Conservation (phyloP, 1,284 basidiomycete species). For the Melanopsichium pennsylvanicum region DNA sequence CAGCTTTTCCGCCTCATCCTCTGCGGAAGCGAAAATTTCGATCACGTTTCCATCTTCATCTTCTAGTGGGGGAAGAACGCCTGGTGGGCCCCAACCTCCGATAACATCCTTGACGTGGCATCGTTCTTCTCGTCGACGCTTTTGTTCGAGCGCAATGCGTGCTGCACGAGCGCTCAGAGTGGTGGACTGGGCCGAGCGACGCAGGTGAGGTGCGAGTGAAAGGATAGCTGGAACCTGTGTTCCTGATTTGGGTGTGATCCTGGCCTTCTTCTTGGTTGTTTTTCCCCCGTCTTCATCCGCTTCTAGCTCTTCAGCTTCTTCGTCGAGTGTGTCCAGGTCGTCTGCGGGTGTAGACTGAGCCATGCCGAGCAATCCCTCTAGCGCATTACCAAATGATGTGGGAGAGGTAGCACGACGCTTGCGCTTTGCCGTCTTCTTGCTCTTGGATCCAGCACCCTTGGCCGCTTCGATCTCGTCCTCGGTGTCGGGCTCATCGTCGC, state of each 20-base stretch:
- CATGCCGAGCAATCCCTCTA: constrained; percentile 55
- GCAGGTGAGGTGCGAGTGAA: constrained; percentile 61
- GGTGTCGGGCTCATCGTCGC: constrained; percentile 41
- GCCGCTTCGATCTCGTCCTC: constrained; percentile 57
- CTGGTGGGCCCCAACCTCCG: constrained; percentile 63
- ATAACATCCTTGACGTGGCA: constrained; percentile 63
- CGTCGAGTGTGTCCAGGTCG: constrained; percentile 11
- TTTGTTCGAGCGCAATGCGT: constrained; percentile 56
- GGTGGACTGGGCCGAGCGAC: constrained; percentile 52
- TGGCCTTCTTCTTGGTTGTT: constrained; percentile 8
- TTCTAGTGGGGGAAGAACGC: constrained; percentile 41
- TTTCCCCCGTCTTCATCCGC: neutral
- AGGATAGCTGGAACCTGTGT: constrained; percentile 47
- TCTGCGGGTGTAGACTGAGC: constrained; percentile 19
- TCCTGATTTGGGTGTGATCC: constrained; percentile 1
- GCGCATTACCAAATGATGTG: constrained; percentile 56
- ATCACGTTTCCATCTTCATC: constrained; percentile 45
- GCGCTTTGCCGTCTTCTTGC: constrained; percentile 60
- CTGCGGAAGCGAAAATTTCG: constrained; percentile 9
- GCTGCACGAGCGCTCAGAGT: constrained; percentile 58
- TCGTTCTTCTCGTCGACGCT: constrained; percentile 54
- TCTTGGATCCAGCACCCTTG: constrained; percentile 42
- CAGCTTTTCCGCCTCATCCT: constrained; percentile 24
- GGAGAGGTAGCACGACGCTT: constrained; percentile 61
- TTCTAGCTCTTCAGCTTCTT: constrained; percentile 11